Evolutionary conservation across 2,329 filamentous ascomycete genomes (phyloP).

Genomic region (Neonectria sp.): DNA sequence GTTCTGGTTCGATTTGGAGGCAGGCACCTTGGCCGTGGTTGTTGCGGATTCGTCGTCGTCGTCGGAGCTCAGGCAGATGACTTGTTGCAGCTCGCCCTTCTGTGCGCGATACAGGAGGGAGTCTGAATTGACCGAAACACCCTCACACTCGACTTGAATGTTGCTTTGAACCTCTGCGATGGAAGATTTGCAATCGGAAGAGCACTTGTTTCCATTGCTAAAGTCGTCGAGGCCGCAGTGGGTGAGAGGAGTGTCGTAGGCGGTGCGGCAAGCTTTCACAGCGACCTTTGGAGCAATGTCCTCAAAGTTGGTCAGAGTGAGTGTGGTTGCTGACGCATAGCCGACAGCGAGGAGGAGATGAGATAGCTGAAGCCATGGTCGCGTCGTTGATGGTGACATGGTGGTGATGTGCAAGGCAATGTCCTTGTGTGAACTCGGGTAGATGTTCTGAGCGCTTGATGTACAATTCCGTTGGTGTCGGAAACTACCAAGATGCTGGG

Average conservation of each 20-base stretch:
- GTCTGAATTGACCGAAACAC: conserved; percentile 41
- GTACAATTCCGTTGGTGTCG: background rate
- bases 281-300: conserved; percentile 55
- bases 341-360: conserved; percentile 43
- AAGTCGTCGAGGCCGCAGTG: conserved; percentile 55
- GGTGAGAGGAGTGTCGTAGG: conserved; percentile 59
- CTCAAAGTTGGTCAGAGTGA: conserved; percentile 59
- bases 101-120: conserved; percentile 57
- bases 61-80: conserved; percentile 50
- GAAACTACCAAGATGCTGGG: background rate
- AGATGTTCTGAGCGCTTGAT: background rate
- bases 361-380: conserved; percentile 45
- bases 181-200: conserved; percentile 52
- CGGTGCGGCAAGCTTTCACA: conserved; percentile 56
- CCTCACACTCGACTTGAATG: conserved; percentile 48
- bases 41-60: conserved; percentile 31
- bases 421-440: conserved; percentile 15
- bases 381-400: conserved; percentile 34
- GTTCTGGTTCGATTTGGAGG: conserved; percentile 34
- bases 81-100: conserved; percentile 53
- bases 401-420: conserved; percentile 20
- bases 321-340: conserved; percentile 40
- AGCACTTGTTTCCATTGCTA: conserved; percentile 57
- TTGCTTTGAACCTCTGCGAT: conserved; percentile 47
- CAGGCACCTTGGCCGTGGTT: background rate